Evolutionary conservation across 345 rosid genomes (phyloP), one percentile per base, ranked within the genome.

Genomic region (Tarenaya hassleriana): DNA sequence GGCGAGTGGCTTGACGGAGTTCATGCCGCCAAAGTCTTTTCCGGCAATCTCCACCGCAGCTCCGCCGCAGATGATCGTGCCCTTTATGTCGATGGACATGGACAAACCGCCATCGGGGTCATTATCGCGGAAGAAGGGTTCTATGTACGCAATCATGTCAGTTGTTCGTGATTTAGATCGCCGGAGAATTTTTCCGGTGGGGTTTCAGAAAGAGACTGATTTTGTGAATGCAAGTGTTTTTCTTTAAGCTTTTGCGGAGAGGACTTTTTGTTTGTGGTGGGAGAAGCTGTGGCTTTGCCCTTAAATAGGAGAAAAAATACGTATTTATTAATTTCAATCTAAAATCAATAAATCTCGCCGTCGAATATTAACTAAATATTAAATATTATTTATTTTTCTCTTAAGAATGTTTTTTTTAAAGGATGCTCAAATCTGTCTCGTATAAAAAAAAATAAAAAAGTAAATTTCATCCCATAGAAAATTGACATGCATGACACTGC

Each of bases 21-120:
- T 68, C 73, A 84, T 19, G 47, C 98, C 98, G 10, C 98, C 98
- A 59, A 91, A 91, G 70, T 91, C 98, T 12, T 69, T 81, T 16
- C 65, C 63, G 58, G 82, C 89, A 1, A 66, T 38, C 34, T 56
- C 71, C 0, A 68, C 60, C 0, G 71, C 55, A 8, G 8, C 54
- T 7, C 14, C 52, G n/a, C 63, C 62, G 56, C 58, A 63, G 42
- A 76, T 66, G 39, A 84, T 57, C 27, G 50, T 55, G 15, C 91
- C 92, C 33, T 81, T 74, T 49, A 91, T 73, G 68, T 75, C 61
- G 1, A 83, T 82, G 46, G 83, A 61, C 34, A 73, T 67, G 52
- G 65, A 70, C 60, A 16, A 52, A 29, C 66, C 24, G 0, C 83
- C 46, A 1, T 84, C 95, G 60, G 75, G 34, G 68, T 91, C 96